Evolutionary conservation across 148 eudicot species (phyloP).

Genomic region (Rhododendron simsii): DNA sequence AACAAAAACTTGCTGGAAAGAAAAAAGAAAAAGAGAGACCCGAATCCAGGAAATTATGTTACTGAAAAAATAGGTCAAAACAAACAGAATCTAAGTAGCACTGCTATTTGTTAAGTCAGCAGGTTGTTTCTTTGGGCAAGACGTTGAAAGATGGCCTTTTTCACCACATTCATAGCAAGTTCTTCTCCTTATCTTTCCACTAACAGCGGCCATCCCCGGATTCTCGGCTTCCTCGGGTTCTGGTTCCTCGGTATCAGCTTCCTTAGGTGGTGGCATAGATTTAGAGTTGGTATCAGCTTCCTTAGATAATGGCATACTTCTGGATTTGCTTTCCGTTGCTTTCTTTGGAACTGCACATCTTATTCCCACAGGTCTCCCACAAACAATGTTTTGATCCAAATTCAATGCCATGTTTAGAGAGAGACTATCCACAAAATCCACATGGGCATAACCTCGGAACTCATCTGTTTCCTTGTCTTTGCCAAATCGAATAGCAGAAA

Average conservation of each 20-base stretch:
- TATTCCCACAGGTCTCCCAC: conserved; percentile 48
- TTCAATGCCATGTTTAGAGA: conserved; percentile 42
- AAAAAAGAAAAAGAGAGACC: too few relatives aligned
- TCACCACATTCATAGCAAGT: conserved; percentile 84
- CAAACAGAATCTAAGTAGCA: conserved; percentile 12
- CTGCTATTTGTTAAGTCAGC: conserved; percentile 18
- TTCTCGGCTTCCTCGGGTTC: conserved; percentile 3
- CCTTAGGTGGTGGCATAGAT: conserved; percentile 3
- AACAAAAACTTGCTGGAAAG: not conserved
- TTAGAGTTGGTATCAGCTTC: not conserved
- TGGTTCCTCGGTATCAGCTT: not conserved
- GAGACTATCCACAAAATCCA: conserved; percentile 65
- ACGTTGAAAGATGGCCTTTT: conserved; percentile 68
- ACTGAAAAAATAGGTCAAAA: not conserved
- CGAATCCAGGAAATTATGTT: not conserved
- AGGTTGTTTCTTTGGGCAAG: conserved; percentile 35
- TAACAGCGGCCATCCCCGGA: conserved; percentile 13
- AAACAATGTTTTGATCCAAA: conserved; percentile 40
- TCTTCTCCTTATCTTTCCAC: conserved; percentile 67
- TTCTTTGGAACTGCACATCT: conserved; percentile 67
- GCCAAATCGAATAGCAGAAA: conserved; percentile 73
- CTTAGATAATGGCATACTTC: not conserved
- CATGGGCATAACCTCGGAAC: conserved; percentile 85
- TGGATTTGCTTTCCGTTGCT: conserved; percentile 17
- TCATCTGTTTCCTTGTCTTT: conserved; percentile 83